Evolutionary conservation across 306 rosid genomes (phyloP).

Genomic region (Glycine latifolia): DNA sequence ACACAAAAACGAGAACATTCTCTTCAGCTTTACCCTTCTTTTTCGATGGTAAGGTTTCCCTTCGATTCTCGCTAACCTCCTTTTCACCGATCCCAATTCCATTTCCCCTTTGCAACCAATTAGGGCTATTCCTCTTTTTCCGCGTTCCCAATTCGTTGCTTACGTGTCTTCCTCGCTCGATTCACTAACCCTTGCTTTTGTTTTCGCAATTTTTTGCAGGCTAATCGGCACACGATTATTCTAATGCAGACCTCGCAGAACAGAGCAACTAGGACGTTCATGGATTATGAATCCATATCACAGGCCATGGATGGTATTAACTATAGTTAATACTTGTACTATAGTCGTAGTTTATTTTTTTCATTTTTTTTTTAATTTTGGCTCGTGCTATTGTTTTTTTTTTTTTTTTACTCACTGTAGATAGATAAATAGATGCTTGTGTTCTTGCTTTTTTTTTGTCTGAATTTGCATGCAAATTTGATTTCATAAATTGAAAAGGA

Average conservation of each 20-base stretch:
- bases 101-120: background rate
- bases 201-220: slow-evolving; percentile 54
- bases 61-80: too few relatives aligned
- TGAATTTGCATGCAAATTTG: background rate
- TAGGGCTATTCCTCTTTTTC: background rate
- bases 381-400: background rate
- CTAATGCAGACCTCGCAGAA: slow-evolving; percentile 89
- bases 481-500: too few relatives aligned
- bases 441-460: background rate
- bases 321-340: background rate
- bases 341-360: background rate
- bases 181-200: slow-evolving; percentile 20
- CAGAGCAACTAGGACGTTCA: slow-evolving; percentile 89
- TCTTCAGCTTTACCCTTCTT: background rate
- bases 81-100: too few relatives aligned
- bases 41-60: background rate
- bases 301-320: slow-evolving; percentile 92
- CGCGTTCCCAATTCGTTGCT: too few relatives aligned
- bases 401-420: background rate
- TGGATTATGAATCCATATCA: slow-evolving; percentile 85
- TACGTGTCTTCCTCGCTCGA: background rate
- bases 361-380: background rate
- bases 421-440: background rate
- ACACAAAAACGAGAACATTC: too few relatives aligned
- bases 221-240: slow-evolving; percentile 93